These are phyloP conservation scores for Camelina laxa DNA, from an alignment of 345 rosid genomes.

Conservation along the genomic window DNA sequence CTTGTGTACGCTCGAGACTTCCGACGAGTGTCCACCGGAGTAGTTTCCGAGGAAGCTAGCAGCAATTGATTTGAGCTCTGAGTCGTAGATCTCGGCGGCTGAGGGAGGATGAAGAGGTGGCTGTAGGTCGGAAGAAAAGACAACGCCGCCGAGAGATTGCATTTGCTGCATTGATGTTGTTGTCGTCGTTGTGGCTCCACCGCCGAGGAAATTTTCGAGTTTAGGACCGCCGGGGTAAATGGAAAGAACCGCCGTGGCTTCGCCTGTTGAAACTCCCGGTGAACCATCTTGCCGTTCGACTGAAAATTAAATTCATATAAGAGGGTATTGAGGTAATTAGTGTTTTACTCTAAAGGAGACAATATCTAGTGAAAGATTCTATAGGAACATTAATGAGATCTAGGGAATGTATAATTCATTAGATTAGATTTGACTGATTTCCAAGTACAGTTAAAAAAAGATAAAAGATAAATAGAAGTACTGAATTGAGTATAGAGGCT, in stretches of 20 bases:
- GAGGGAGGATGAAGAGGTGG: conserved; percentile 35
- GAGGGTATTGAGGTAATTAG: conserved; percentile 31
- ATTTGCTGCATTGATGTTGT: conserved; percentile 43
- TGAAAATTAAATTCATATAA: neutral
- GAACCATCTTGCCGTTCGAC: conserved; percentile 43
- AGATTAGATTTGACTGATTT: conserved; percentile 35
- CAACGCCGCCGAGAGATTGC: conserved; percentile 37
- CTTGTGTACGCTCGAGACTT: conserved; percentile 30
- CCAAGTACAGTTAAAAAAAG: neutral
- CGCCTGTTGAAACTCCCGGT: conserved; percentile 38
- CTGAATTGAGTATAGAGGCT: neutral
- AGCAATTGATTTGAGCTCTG: conserved; percentile 79
- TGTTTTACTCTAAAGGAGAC: conserved; percentile 26
- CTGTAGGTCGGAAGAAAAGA: conserved; percentile 44
- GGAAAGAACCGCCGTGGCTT: conserved; percentile 50
- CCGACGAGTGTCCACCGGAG: conserved; percentile 40
- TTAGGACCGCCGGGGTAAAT: conserved; percentile 65
- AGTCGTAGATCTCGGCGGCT: conserved; percentile 56
- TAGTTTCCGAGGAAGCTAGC: conserved; percentile 75
- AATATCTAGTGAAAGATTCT: conserved; percentile 45
- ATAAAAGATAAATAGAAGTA: neutral
- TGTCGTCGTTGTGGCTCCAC: conserved; percentile 29
- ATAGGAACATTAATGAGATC: conserved; percentile 10
- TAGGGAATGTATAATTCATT: neutral
- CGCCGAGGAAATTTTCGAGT: conserved; percentile 78